phyloP scores from a whole-genome alignment of 805 yeast species.

The Candida peoriensis region DNA sequence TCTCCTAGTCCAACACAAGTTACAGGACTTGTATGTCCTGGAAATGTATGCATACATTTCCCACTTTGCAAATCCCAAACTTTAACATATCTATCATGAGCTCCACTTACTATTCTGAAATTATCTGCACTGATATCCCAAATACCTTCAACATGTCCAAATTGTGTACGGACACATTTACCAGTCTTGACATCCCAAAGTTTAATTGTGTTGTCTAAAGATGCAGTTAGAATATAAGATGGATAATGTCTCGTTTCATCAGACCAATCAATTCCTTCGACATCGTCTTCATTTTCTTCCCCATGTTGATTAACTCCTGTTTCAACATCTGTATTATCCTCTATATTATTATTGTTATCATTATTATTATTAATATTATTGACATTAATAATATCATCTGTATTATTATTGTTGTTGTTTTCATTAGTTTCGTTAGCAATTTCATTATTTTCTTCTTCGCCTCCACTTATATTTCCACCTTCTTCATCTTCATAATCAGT shows the following conservation, averaged over 20 bases:
- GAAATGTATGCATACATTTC: conserved; percentile 88
- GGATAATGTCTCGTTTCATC: conserved; percentile 46
- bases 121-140: conserved; percentile 97
- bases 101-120: conserved; percentile 89
- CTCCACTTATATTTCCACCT: conserved; percentile 14
- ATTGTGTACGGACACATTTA: conserved; percentile 85
- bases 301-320: conserved; percentile 16
- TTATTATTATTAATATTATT: conserved; percentile 11
- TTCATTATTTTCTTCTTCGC: conserved; percentile 11
- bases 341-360: conserved; percentile 13
- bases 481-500: conserved; percentile 29
- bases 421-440: conserved; percentile 18
- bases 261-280: conserved; percentile 22
- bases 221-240: conserved; percentile 79
- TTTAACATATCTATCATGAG: conserved; percentile 84
- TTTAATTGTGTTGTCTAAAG: conserved; percentile 89
- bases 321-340: too few species aligned
- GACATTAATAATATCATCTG: conserved; percentile 10
- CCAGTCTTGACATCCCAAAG: conserved; percentile 89
- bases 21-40: conserved; percentile 58
- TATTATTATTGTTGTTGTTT: conserved; percentile 10
- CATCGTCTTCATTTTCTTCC: conserved; percentile 20
- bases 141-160: conserved; percentile 97
- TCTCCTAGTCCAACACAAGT: conserved; percentile 84
- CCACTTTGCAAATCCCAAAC: conserved; percentile 97